phyloP scores from a whole-genome alignment of 2,329 filamentous ascomycete species.

The Exophiala bonariae region DNA sequence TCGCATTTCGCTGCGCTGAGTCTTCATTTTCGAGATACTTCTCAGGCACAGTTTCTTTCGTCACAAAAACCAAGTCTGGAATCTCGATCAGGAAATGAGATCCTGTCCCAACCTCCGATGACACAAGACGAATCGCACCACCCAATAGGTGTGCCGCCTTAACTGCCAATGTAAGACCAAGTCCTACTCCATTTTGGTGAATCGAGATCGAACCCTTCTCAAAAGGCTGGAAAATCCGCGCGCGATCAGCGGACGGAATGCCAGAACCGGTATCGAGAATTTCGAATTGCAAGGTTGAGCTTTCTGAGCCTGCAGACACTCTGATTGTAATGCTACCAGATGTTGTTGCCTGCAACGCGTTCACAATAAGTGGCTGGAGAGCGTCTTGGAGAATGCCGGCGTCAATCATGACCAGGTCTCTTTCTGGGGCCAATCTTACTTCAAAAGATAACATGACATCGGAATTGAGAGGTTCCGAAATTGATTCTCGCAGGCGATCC shows the following conservation, averaged over 20 bases:
- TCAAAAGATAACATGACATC: constrained; percentile 36
- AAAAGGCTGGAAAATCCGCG: constrained; percentile 45
- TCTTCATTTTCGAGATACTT: background rate
- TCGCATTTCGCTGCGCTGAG: background rate
- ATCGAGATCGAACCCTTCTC: constrained; percentile 40
- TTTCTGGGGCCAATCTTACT: constrained; percentile 32
- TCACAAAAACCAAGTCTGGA: constrained; percentile 29
- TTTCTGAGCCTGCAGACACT: constrained; percentile 31
- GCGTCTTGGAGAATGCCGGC: constrained; percentile 43
- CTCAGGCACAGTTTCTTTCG: constrained; percentile 7
- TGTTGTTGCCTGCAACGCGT: constrained; percentile 44
- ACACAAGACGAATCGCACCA: constrained; percentile 39
- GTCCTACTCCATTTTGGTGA: constrained; percentile 41
- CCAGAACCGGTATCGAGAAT: constrained; percentile 45
- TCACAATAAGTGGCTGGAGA: constrained; percentile 42
- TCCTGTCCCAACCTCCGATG: constrained; percentile 36
- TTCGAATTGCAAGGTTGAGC: constrained; percentile 38
- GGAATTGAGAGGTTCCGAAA: constrained; percentile 32
- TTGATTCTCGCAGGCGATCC: constrained; percentile 30
- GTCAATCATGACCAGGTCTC: constrained; percentile 37
- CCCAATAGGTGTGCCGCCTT: constrained; percentile 44
- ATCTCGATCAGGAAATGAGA: constrained; percentile 44
- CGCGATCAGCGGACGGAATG: constrained; percentile 36
- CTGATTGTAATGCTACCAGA: constrained; percentile 36
- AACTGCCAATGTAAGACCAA: constrained; percentile 45